Evolutionary conservation across 768 basidiomycete species (phyloP).

Genomic region (Mycena galopus): DNA sequence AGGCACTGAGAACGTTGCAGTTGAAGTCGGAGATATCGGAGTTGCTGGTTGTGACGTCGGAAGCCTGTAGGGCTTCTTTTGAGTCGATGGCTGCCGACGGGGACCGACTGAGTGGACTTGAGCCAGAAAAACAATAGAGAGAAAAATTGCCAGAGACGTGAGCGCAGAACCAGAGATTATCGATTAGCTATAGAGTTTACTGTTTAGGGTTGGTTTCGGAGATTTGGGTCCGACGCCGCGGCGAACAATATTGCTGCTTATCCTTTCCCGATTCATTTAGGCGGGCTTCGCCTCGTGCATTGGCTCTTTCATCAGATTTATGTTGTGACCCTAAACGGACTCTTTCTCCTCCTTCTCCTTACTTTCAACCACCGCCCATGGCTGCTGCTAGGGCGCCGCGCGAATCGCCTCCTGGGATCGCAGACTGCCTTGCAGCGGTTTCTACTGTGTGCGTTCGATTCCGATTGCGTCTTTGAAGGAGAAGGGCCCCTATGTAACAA

Average conservation of each 20-base stretch:
- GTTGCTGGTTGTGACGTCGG: too few relatives aligned
- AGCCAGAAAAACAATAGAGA: too few relatives aligned
- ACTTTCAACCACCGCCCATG: constrained; percentile 19
- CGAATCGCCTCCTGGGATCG: constrained; percentile 6
- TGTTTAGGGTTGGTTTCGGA: background rate
- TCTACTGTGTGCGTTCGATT: constrained; percentile 17
- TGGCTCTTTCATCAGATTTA: constrained; percentile 19
- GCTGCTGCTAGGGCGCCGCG: constrained; percentile 22
- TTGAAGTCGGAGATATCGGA: too few relatives aligned
- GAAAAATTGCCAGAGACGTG: too few relatives aligned
- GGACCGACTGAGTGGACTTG: too few relatives aligned
- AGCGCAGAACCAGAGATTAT: too few relatives aligned
- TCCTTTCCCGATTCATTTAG: background rate
- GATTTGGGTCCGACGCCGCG: background rate
- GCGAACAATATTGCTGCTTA: background rate
- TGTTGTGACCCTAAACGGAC: constrained; percentile 25
- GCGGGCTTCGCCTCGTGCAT: constrained; percentile 19
- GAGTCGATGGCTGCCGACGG: too few relatives aligned
- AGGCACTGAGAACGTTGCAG: too few relatives aligned
- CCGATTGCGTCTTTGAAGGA: background rate
- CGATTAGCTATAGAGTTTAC: too few relatives aligned
- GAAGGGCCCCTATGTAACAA: too few relatives aligned
- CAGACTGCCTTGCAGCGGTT: constrained; percentile 34
- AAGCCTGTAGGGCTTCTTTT: too few relatives aligned
- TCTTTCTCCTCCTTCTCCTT: background rate